Evolutionary conservation across 768 basidiomycete genomes (phyloP), one percentile per base, ranked within the genome.

Genomic region (Lactifluus pinguis): DNA sequence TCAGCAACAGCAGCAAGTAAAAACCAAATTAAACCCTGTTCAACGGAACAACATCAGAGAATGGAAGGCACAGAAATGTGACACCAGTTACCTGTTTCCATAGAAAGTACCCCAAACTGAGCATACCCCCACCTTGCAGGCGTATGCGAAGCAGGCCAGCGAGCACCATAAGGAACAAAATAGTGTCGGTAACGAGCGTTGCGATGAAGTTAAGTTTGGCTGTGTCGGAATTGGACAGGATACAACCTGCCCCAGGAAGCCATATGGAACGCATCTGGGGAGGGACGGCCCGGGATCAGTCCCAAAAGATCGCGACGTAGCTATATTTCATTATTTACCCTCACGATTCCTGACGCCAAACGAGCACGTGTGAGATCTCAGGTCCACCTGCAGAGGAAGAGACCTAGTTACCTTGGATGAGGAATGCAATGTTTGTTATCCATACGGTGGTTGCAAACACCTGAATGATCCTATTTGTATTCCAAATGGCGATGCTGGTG

Each of bases 401-500:
- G n/a, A 14, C 11, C n/a, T 3, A n/a, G 38, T 36, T 14, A 45
- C 62, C 42, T 5, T 32, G 44, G 13, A 63, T 61, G 41, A 50
- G 15, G 19, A 63, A 49, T 14, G 7, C 34, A 17, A 54, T 1
- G 19, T 49, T 60, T 42, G 19, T 52, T 10, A 4, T 17, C 59
- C 59, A 63, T n/a, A 32, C 8, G 4, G 32, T 2, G 4, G 21
- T 6, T 36, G 49, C 49, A 7, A 41, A 6, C 34, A 8, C 36
- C 19, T 38, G 5, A 11, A 42, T 41, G 6, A 15, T 19, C 11
- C 29, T 52, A 32, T 54, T n/a, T 2, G 3, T 11, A n/a, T 52
- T 25, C 62, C 62, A 63, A 10, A 63, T 50, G 2, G 53, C 59
- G 6, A 55, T 32, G n/a, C 62, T 63, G 30, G 7, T 6, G 30